A percentile compares a stretch with the other conserved stretches of the same genome.
phyloP scores from a whole-genome alignment of 306 rosid species.

The Malus orientalis region DNA sequence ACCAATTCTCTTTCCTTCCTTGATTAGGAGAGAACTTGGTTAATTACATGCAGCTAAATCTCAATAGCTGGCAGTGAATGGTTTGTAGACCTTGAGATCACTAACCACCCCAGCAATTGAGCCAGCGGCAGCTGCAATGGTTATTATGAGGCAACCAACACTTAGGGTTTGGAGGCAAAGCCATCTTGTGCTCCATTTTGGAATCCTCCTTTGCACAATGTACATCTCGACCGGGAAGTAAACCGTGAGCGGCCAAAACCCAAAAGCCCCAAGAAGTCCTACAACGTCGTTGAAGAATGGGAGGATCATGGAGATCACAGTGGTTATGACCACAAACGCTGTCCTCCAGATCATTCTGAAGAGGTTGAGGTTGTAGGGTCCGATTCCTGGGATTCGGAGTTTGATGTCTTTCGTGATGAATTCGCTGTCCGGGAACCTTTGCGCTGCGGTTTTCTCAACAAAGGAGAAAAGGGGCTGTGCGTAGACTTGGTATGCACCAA shows the following conservation, averaged over 20 bases:
- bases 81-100: conserved; percentile 48
- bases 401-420: conserved; percentile 40
- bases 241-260: conserved; percentile 73
- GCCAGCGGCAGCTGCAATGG: conserved; percentile 60
- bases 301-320: conserved; percentile 56
- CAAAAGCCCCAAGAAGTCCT: conserved; percentile 74
- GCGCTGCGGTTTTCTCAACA: conserved; percentile 34
- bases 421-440: conserved; percentile 32
- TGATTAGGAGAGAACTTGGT: neutral
- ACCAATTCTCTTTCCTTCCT: conserved; percentile 10
- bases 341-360: conserved; percentile 64
- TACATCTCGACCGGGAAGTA: conserved; percentile 83
- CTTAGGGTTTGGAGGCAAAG: conserved; percentile 57
- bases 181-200: conserved; percentile 66
- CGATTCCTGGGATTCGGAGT: conserved; percentile 18
- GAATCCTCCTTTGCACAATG: conserved; percentile 50
- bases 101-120: conserved; percentile 48
- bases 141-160: conserved; percentile 43
- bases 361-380: conserved; percentile 43
- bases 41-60: conserved; percentile 2
- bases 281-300: conserved; percentile 70
- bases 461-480: conserved; percentile 68
- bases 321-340: conserved; percentile 37
- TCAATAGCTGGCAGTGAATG: conserved; percentile 37
- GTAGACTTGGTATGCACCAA: conserved; percentile 79